Percentiles rank a stretch among this genome's conserved stretches.
Conservation (phyloP, 768 basidiomycete species). For the Thelephora aurantiotincta region DNA sequence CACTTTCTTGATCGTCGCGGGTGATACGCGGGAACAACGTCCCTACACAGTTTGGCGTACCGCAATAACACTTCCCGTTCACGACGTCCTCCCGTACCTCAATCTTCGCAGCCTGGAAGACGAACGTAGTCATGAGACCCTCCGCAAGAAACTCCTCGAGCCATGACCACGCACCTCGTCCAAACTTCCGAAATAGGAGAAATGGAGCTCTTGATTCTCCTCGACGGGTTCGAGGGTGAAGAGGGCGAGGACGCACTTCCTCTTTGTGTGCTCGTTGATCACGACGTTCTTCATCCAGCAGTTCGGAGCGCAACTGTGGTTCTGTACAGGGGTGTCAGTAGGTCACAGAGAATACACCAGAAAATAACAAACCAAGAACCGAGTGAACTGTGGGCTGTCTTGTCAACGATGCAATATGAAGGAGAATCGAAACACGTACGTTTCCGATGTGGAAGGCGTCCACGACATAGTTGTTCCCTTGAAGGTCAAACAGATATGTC, state of each 20-base stretch:
- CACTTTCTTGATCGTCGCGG: too few species aligned
- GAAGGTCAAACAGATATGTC: constrained; percentile 75
- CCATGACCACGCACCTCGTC: constrained; percentile 14
- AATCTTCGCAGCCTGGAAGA: background rate
- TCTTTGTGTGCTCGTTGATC: constrained; percentile 60
- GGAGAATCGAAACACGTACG: constrained; percentile 28
- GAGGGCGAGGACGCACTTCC: constrained; percentile 53
- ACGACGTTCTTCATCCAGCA: constrained; percentile 58
- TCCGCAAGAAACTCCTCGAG: background rate
- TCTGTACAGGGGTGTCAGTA: constrained; percentile 28
- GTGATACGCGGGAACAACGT: background rate
- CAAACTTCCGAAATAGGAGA: constrained; percentile 48
- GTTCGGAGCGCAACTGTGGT: constrained; percentile 88
- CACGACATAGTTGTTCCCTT: constrained; percentile 59
- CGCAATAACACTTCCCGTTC: background rate
- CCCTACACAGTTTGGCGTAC: background rate
- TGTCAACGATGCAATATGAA: constrained; percentile 1
- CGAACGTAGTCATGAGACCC: background rate
- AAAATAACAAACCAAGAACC: constrained; percentile 52
- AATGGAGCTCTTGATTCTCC: constrained; percentile 58
- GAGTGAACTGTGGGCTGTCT: constrained; percentile 53
- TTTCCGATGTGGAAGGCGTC: constrained; percentile 87
- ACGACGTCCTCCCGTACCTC: background rate
- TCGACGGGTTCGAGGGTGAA: constrained; percentile 56
- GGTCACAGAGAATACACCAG: background rate